Evolutionary conservation across 1,284 basidiomycete species (phyloP), one percentile per base, ranked within the genome.

Genomic region (Flammula alnicola): DNA sequence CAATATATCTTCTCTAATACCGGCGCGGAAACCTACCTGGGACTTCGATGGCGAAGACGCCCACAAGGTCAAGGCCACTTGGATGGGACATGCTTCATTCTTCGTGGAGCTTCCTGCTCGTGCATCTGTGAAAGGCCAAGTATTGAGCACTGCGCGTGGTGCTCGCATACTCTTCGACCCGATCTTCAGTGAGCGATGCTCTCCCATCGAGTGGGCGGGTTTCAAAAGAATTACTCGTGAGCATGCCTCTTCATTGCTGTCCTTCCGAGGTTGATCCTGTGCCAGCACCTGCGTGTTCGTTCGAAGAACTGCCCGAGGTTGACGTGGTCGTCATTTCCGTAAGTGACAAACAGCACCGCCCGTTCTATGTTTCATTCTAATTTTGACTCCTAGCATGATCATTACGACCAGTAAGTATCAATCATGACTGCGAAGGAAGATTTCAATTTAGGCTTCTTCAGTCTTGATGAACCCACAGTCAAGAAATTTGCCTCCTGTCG

Each of bases 51-150:
- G 54, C 11, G 50, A 54, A 4, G 51, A 44, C 20, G 55, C 54
- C 4, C 58, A 68, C 12, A 71, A 72, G 44, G 71, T 87, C 52
- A 87, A 86, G 59, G 75, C 81, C 8, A 89, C 86, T 0, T 90
- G 84, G 84, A 71, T 88, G 2, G 84, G 82, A 58, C 88, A 90
- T 63, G 88, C 88, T 0, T 84, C 80, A 55, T 87, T 83, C 64
- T 66, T 89, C 3, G 71, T 89, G 30, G 85, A 89, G 66, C 70
- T 88, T 25, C 86, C 84, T 17, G 14, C 35, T 17, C 35, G 35
- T 11, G 35, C 14, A 11, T 3, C 64, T 75, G 3, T 52, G 63
- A 8, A 50, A 47, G 3, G 12, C 19, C 26, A 12, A 36, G 49
- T 32, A 54, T 45, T n/a, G n/a, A n/a, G 26, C 67, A 2, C 69